phyloP scores from a whole-genome alignment of 805 yeast species.

The Zygoascus ofunaensis region DNA sequence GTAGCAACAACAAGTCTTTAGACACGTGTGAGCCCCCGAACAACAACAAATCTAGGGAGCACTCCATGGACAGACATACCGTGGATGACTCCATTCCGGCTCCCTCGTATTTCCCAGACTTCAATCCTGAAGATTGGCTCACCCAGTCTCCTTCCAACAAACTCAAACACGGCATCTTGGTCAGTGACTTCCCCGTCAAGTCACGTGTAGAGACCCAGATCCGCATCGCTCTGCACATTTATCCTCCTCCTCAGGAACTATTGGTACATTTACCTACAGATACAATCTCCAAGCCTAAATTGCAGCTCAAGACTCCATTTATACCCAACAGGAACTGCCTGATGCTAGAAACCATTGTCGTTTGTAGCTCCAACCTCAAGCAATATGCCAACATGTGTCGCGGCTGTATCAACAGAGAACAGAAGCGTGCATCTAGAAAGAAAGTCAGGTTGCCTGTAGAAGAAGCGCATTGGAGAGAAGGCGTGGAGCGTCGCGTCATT shows the following conservation, averaged over 20 bases:
- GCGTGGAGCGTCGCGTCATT: constrained; percentile 68
- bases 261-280: constrained; percentile 77
- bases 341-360: constrained; percentile 68
- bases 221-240: constrained; percentile 56
- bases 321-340: constrained; percentile 22
- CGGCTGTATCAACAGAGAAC: constrained; percentile 86
- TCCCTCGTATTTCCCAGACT: constrained; percentile 7
- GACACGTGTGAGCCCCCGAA: background rate
- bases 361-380: constrained; percentile 38
- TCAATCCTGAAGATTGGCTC: constrained; percentile 15
- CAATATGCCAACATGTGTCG: constrained; percentile 69
- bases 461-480: constrained; percentile 73
- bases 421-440: constrained; percentile 87
- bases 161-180: constrained; percentile 15
- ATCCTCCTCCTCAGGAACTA: constrained; percentile 69
- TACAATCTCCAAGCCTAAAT: constrained; percentile 77
- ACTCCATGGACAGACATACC: background rate
- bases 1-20: background rate
- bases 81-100: background rate
- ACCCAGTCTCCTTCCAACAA: background rate
- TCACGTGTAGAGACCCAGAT: constrained; percentile 96
- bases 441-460: constrained; percentile 67
- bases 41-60: background rate
- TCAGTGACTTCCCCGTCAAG: constrained; percentile 61
- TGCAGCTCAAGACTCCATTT: constrained; percentile 43